Conservation (phyloP, 2,329 filamentous ascomycete genomes). For the Alternaria alternata region DNA sequence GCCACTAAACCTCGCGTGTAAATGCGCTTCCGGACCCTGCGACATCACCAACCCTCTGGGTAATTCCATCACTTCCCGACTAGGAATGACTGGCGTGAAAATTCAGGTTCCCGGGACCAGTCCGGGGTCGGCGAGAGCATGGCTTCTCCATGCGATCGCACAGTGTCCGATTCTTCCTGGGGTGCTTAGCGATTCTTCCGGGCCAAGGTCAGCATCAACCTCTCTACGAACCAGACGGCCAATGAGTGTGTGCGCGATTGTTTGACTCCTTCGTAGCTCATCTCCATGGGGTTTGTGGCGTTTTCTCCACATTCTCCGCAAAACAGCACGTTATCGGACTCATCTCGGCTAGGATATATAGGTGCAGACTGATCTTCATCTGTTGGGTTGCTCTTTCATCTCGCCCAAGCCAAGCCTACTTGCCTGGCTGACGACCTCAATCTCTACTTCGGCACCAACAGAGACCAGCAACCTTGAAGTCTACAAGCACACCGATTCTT, state of each 20-base stretch:
- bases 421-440: constrained; percentile 6
- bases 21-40: constrained; percentile 20
- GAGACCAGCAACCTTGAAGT: background rate
- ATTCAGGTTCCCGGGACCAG: background rate
- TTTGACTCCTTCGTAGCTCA: constrained; percentile 1
- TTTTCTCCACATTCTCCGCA: constrained; percentile 29
- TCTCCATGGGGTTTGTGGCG: constrained; percentile 32
- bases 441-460: constrained; percentile 2
- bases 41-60: background rate
- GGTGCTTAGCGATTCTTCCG: constrained; percentile 14
- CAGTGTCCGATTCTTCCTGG: constrained; percentile 1
- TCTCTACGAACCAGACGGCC: constrained; percentile 1
- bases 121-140: constrained; percentile 3
- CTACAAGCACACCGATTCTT: background rate
- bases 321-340: constrained; percentile 10
- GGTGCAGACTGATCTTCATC: constrained; percentile 10
- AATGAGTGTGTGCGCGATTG: constrained; percentile 2
- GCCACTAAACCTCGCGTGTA: constrained; percentile 19
- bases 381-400: constrained; percentile 1
- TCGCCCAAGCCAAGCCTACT: constrained; percentile 1
- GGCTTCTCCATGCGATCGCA: constrained; percentile 7
- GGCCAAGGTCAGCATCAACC: constrained; percentile 11
- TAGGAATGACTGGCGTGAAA: constrained; percentile 7
- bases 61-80: constrained; percentile 16
- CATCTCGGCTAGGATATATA: constrained; percentile 20